Evolutionary conservation across 1,284 basidiomycete genomes (phyloP), one percentile per base, ranked within the genome.

Genomic region (Grifola frondosa): DNA sequence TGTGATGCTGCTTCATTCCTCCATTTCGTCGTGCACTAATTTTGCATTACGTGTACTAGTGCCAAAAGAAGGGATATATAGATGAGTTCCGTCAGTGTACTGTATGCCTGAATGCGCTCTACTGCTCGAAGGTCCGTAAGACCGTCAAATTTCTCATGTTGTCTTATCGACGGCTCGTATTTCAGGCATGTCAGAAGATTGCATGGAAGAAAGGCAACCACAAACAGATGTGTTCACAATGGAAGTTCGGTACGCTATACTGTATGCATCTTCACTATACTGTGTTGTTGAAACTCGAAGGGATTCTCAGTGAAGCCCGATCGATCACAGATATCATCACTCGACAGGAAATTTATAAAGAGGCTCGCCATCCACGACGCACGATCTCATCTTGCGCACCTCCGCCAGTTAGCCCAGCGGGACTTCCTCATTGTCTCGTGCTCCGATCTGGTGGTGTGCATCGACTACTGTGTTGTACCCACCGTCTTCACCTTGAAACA

Each of bases 151-250:
- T n/a, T n/a, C n/a, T n/a, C n/a, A n/a, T n/a, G n/a, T n/a, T n/a
- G n/a, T n/a, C n/a, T n/a, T n/a, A n/a, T n/a, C n/a, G n/a, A n/a
- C n/a, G n/a, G n/a, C n/a, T n/a, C n/a, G n/a, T n/a, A n/a, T 30
- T 15, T 15, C 23, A 51, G 43, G 64, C 67, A 45, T 70, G 68
- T 42, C 67, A 68, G 44, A 50, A 52, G 3, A 44, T 48, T 3
- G 64, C 65, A 2, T 68, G 67, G 66, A 69, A 70, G 37, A 62
- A 65, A 42, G 61, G 60, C 20, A 64, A 67, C 16, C 68, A 70
- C 52, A 66, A 62, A 44, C 49, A 44, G 3, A 65, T 65, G 52
- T 70, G 68, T 54, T 62, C 66, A 42, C 57, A 58, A 29, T 65
- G 67, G 44, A 56, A 63, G 9, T 41, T 60, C 7, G 66, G 68